These are phyloP conservation scores for Rhynchosporium agropyri DNA, from an alignment of 2,329 filamentous ascomycete species.

Conservation along the genomic window DNA sequence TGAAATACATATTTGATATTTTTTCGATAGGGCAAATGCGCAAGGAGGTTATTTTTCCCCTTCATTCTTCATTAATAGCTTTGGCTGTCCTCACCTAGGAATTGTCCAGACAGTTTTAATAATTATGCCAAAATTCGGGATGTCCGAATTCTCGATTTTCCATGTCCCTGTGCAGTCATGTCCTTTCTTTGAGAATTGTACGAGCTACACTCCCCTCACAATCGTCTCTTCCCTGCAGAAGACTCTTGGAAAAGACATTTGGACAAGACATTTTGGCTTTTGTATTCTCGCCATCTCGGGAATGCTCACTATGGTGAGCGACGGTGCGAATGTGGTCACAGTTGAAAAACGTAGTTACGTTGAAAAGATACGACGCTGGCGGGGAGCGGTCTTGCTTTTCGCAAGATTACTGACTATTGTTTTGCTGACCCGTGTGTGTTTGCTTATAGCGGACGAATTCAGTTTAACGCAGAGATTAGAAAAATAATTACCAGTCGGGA, in stretches of 20 bases:
- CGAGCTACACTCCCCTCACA: background rate
- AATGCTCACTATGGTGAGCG: background rate
- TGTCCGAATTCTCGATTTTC: too few species aligned
- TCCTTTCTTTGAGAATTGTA: background rate
- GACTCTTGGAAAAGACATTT: background rate
- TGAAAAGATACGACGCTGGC: background rate
- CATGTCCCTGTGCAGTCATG: background rate
- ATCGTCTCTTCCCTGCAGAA: background rate
- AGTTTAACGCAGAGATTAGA: background rate
- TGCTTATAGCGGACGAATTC: background rate
- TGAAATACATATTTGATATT: too few species aligned
- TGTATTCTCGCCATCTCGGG: background rate
- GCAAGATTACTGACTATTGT: background rate
- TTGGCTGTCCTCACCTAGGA: too few species aligned
- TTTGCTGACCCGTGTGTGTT: background rate
- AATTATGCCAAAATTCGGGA: too few species aligned
- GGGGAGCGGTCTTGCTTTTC: background rate
- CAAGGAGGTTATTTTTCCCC: too few species aligned
- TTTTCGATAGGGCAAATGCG: too few species aligned
- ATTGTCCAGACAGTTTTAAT: too few species aligned
- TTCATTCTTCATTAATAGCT: too few species aligned
- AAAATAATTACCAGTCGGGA: background rate
- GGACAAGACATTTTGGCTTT: background rate
- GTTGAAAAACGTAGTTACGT: background rate
- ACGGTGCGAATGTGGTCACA: background rate